Evolutionary conservation across 257 asterid species (phyloP).

Genomic region (Ilex aquifolium): DNA sequence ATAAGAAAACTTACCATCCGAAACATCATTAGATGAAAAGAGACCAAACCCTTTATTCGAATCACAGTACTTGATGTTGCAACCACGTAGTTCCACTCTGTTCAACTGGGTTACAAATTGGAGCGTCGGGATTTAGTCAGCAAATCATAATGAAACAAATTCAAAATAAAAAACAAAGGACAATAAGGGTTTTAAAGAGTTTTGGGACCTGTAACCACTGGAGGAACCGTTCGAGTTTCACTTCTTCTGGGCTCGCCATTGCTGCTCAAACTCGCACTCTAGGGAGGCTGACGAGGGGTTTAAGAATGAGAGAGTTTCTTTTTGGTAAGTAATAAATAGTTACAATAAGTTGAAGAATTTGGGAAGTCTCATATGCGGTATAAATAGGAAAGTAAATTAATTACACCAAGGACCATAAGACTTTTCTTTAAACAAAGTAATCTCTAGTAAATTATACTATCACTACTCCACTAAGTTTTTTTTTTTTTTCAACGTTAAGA

Average conservation of each 20-base stretch:
- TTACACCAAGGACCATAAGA: too few species aligned
- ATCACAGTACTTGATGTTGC: slow-evolving; percentile 67
- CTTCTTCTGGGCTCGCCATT: slow-evolving; percentile 59
- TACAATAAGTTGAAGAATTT: too few species aligned
- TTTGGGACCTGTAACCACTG: slow-evolving; percentile 66
- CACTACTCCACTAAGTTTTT: too few species aligned
- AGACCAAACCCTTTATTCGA: slow-evolving; percentile 77
- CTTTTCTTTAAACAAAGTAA: too few species aligned
- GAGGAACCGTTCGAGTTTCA: slow-evolving; percentile 66
- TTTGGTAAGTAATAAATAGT: too few species aligned
- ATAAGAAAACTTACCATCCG: slow-evolving; percentile 46
- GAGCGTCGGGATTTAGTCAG: neutral
- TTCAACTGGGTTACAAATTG: slow-evolving; percentile 48
- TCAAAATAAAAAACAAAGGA: neutral
- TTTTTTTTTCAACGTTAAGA: too few species aligned
- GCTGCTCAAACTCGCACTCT: neutral
- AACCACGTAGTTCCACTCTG: slow-evolving; percentile 67
- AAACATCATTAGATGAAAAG: slow-evolving; percentile 45
- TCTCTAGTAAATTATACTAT: too few species aligned
- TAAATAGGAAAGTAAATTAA: too few species aligned
- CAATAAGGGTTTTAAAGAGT: neutral
- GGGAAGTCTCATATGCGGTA: too few species aligned
- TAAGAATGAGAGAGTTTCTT: too few species aligned
- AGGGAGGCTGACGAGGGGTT: too few species aligned
- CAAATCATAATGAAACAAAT: neutral